A percentile compares a stretch with the other conserved stretches of the same genome.
These are phyloP conservation scores for Lentinula detonsa DNA, from an alignment of 768 basidiomycete genomes.

Conservation along the genomic window DNA sequence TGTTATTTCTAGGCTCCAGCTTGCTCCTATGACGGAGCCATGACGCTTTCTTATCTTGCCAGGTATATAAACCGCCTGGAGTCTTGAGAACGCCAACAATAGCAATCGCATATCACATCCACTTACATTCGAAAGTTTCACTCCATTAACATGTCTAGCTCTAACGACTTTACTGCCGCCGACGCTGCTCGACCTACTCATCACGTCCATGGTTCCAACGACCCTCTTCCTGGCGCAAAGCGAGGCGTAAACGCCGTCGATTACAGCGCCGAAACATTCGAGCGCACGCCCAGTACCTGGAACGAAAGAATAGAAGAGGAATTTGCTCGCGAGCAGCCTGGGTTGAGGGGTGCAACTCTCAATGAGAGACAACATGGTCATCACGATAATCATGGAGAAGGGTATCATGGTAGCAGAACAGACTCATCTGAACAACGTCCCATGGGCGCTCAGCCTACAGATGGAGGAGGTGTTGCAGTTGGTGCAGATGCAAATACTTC, in stretches of 20 bases:
- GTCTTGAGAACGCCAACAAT: not conserved
- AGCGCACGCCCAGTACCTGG: constrained; percentile 17
- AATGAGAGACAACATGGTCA: not conserved
- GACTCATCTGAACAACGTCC: constrained; percentile 28
- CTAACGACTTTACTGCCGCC: not conserved
- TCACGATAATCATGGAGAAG: not conserved
- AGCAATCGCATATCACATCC: not conserved
- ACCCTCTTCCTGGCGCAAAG: constrained; percentile 39
- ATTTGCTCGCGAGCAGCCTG: constrained; percentile 1
- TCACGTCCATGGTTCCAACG: constrained; percentile 40
- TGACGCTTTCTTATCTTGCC: not conserved
- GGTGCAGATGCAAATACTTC: constrained; percentile 26
- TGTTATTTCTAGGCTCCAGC: no score
- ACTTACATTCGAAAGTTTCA: not conserved
- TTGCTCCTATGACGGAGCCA: not conserved
- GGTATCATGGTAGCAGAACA: constrained; percentile 10
- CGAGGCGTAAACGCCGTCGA: constrained; percentile 24
- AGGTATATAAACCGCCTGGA: not conserved
- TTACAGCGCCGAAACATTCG: constrained; percentile 34
- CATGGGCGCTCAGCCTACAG: constrained; percentile 26
- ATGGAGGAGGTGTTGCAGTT: constrained; percentile 29
- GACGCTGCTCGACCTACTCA: constrained; percentile 24
- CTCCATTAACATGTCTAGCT: not conserved
- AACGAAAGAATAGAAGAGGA: constrained; percentile 10
- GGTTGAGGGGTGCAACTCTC: not conserved